Evolutionary conservation across 768 basidiomycete genomes (phyloP), one percentile per base, ranked within the genome.

Genomic region (Kwoniella sp.): DNA sequence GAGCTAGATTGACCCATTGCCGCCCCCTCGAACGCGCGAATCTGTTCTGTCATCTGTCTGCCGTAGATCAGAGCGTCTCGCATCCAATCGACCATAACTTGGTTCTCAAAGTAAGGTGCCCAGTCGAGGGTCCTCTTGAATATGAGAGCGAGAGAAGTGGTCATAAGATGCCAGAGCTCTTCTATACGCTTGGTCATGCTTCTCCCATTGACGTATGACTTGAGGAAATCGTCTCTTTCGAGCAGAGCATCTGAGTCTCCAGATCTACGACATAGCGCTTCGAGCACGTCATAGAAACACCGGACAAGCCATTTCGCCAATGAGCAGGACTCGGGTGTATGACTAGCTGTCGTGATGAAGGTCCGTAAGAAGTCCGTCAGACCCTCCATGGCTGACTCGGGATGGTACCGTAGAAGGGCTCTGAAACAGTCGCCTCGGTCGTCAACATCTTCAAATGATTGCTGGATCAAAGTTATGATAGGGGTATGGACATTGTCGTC

Each of bases 41-140:
- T 82, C 58, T 89, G 84, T 2, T 83, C 85, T 40, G 95, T 75
- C 78, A 95, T 80, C 63, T 92, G 87, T 60, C 86, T 77, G 8
- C 86, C 91, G 65, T 95, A 90, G 58, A 98, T 91, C 45, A 98
- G 79, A 2, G 92, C 95, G 69, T 98, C 95, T 49, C 92, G 83
- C 95, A 99, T 98, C 95, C 95, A 99, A 27, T 84, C 81, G 12
- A 87, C 80, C 92, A 99, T 95, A 50, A 84, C 83, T 23, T 84
- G 81, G 62, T 82, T 83, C 47, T 87, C 84, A 71, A 88, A 88
- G 70, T 80, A 85, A 7, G 77, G 71, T 0, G 95, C 81, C 95
- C 95, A 99, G 12, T 77, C 67, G 0, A 85, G 85, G 2, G 91
- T 91, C 46, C 81, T 80, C 67, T 82, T 83, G 77, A 95, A 96